Evolutionary conservation across 164 flowering plant genomes (phyloP).

Genomic region (Dillenia suffruticosa): DNA sequence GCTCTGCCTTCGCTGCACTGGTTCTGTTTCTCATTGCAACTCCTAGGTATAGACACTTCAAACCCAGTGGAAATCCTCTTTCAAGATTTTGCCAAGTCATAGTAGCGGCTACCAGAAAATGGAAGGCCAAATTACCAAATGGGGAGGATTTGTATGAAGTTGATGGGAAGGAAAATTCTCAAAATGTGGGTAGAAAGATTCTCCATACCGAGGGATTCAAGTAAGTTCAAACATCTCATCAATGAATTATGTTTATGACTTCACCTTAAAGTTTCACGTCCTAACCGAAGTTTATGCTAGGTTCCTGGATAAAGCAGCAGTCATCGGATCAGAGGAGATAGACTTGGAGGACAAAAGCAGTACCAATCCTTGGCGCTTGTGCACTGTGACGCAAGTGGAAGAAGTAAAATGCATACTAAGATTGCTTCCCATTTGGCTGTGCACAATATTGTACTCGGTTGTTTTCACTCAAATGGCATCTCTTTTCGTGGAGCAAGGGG

Average conservation of each 20-base stretch:
- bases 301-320: conserved; percentile 66
- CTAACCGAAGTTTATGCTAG: conserved; percentile 19
- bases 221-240: conserved; percentile 22
- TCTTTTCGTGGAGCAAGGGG: conserved; percentile 76
- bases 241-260: background rate
- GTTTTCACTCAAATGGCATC: conserved; percentile 80
- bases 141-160: conserved; percentile 33
- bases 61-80: conserved; percentile 57
- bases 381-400: conserved; percentile 73
- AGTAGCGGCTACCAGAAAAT: conserved; percentile 49
- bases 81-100: conserved; percentile 52
- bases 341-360: background rate
- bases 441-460: conserved; percentile 65
- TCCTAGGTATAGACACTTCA: conserved; percentile 52
- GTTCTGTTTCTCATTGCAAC: conserved; percentile 47
- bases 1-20: conserved; percentile 42
- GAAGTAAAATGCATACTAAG: conserved; percentile 72
- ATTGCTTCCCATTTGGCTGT: conserved; percentile 71
- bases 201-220: conserved; percentile 55
- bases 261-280: background rate
- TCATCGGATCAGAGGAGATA: conserved; percentile 24
- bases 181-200: conserved; percentile 29
- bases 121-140: conserved; percentile 20
- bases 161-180: conserved; percentile 10
- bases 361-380: conserved; percentile 42